Base-by-base conservation (phyloP, 1,139 yeast genomes). In the Yamadazyma diospyri region DNA sequence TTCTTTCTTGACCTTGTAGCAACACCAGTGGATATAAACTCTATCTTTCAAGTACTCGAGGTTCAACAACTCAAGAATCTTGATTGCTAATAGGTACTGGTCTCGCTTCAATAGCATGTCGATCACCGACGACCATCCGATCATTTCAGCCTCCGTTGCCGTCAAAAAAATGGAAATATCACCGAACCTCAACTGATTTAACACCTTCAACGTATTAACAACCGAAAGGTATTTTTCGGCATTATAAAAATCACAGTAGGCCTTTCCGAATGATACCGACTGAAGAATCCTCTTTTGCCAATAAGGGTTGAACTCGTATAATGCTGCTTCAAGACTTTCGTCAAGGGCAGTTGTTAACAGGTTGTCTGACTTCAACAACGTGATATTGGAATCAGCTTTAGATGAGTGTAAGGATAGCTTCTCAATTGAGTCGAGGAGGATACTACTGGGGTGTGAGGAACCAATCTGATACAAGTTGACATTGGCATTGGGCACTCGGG, bases 231-330 rank as follows among this genome's bases (percentile, higher is more conserved):
- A 88, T 29, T 69, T 68, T 33, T 75, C 78, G 2, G 86, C 64
- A 50, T 80, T 72, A 13, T 67, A 59, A 3, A 62, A 47, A 7
- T 55, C 59, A 19, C 74, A 54, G 25, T 83, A 77, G 0, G 86
- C 70, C 51, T 89, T 92, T 1, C 97, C 98, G 59, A 89, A 86
- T 0, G 87, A 69, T 0, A 92, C 96, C 0, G 96, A 95, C 39
- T 77, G 71, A 21, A 92, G 59, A 4, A 92, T 63, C 35, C 74
- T 76, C 51, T 88, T 88, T 48, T 92, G 98, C 82, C 92, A 76
- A 32, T 67, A 63, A 0, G 83, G 72, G 39, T 80, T 84, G 47
- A 85, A 78, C 47, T 89, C 97, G 33, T 80, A 81, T 6, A 79
- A 59, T 1, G 96, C 84, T 0, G 94, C 94, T 3, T 71, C 62